Percentiles rank a stretch among this genome's conserved stretches.
phyloP scores from a whole-genome alignment of 345 rosid species.

The Eutrema heterophyllum region DNA sequence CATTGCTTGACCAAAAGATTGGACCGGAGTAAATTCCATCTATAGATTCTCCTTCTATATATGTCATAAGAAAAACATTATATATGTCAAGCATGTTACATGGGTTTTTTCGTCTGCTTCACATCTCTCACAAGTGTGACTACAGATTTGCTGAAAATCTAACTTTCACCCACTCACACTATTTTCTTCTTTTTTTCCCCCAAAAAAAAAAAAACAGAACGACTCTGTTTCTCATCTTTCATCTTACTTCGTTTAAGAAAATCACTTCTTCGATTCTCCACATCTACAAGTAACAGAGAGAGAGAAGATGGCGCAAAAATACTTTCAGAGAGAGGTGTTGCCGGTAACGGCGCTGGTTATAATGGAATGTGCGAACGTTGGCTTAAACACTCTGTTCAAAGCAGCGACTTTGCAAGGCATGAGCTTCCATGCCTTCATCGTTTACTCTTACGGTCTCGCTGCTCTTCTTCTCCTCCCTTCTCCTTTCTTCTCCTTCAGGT shows the following conservation, averaged over 20 bases:
- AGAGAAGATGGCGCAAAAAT: constrained; percentile 38
- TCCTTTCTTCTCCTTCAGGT: constrained; percentile 68
- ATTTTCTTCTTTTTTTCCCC: background rate
- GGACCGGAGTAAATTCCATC: background rate
- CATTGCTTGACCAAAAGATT: background rate
- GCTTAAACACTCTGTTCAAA: constrained; percentile 75
- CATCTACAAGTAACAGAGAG: background rate
- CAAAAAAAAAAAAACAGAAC: background rate
- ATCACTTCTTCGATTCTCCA: constrained; percentile 22
- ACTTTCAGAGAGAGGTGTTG: constrained; percentile 48
- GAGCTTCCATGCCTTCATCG: constrained; percentile 69
- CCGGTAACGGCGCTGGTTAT: constrained; percentile 66
- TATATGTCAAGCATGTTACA: background rate
- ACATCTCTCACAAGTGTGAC: background rate
- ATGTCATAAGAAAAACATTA: background rate
- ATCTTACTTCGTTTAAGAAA: background rate
- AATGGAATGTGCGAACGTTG: constrained; percentile 68
- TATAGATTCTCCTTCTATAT: too few relatives aligned
- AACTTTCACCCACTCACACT: constrained; percentile 24
- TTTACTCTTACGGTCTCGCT: constrained; percentile 74
- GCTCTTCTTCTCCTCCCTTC: constrained; percentile 88
- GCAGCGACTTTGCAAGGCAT: constrained; percentile 80
- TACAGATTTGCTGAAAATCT: constrained; percentile 13
- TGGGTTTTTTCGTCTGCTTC: background rate
- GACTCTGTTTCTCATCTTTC: constrained; percentile 14